Evolutionary conservation across 164 flowering plant genomes (phyloP).

Genomic region (grape (Vitis vinifera)): DNA sequence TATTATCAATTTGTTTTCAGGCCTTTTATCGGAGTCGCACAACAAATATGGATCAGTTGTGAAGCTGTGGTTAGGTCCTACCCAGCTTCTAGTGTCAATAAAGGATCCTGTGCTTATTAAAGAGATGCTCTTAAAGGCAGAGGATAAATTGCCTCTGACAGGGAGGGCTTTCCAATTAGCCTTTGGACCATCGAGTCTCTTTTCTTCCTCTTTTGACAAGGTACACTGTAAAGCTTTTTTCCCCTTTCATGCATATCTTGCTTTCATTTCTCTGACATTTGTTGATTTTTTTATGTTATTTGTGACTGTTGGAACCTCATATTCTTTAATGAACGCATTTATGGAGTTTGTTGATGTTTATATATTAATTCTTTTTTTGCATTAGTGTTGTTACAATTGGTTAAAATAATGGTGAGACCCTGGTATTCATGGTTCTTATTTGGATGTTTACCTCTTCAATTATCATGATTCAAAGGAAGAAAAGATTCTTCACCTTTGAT

Average conservation of each 20-base stretch:
- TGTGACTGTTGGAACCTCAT: too few relatives aligned
- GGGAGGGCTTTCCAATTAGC: conserved; percentile 56
- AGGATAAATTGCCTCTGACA: conserved; percentile 59
- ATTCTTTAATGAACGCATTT: too few relatives aligned
- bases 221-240: conserved; percentile 15
- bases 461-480: too few relatives aligned
- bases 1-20: conserved; percentile 21
- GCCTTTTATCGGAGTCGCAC: conserved; percentile 42
- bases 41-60: conserved; percentile 60
- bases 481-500: too few relatives aligned
- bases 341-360: too few relatives aligned
- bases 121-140: conserved; percentile 63
- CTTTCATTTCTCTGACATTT: neutral
- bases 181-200: conserved; percentile 62
- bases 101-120: conserved; percentile 48
- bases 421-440: too few relatives aligned
- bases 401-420: too few relatives aligned
- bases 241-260: neutral
- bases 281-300: neutral
- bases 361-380: too few relatives aligned
- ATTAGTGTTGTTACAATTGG: too few relatives aligned
- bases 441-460: too few relatives aligned
- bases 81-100: conserved; percentile 61
- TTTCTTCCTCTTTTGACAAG: conserved; percentile 52
- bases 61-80: conserved; percentile 69